These are phyloP conservation scores for Phaseolus lunatus DNA, from an alignment of 306 rosid genomes.

Conservation along the genomic window DNA sequence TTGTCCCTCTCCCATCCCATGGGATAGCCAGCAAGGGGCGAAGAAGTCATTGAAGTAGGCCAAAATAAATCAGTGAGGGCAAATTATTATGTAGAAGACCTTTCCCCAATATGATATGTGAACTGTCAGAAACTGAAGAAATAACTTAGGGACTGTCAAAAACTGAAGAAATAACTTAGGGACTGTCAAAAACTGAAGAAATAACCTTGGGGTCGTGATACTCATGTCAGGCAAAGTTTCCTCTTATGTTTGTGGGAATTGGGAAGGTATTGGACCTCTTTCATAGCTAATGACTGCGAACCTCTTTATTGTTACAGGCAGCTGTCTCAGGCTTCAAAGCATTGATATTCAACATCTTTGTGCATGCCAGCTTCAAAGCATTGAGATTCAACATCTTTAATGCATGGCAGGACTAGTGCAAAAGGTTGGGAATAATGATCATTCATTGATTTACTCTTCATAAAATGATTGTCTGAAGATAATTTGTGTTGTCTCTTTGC, in stretches of 20 bases:
- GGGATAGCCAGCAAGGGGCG: no score
- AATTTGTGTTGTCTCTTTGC: slow-evolving; percentile 4
- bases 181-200: slow-evolving; percentile 5
- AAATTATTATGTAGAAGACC: neutral
- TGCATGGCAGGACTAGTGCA: neutral
- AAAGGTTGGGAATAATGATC: neutral
- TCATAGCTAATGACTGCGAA: slow-evolving; percentile 12
- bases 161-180: neutral
- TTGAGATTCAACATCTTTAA: slow-evolving; percentile 13
- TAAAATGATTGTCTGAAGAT: slow-evolving; percentile 17
- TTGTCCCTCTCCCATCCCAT: neutral
- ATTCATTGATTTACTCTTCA: slow-evolving; percentile 28
- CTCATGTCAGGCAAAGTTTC: neutral
- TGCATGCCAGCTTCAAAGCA: no score
- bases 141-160: neutral
- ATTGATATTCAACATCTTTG: neutral
- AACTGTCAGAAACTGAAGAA: neutral
- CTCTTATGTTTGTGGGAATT: neutral
- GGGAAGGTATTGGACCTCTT: neutral
- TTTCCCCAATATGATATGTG: neutral
- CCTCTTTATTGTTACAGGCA: neutral
- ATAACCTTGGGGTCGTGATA: neutral
- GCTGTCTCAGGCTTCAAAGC: slow-evolving; percentile 22
- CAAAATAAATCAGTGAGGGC: neutral
- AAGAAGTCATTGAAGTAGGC: neutral